Evolutionary conservation across 495 filamentous ascomycete species (phyloP).

Genomic region (Pseudoneurospora amorphoporcata): DNA sequence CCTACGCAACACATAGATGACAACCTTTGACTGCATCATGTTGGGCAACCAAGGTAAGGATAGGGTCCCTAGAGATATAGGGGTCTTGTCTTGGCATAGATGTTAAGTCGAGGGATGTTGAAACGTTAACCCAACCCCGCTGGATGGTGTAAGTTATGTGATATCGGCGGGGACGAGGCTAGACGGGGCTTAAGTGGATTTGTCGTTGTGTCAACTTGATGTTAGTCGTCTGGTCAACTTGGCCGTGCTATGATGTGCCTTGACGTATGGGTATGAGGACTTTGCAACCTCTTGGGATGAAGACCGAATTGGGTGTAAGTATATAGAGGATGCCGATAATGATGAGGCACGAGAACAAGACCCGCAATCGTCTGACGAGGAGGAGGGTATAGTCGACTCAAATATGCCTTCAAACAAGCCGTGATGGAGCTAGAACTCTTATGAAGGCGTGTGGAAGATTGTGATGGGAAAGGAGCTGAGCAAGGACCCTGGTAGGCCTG

Average conservation of each 20-base stretch:
- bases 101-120: background rate
- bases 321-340: background rate
- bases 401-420: background rate
- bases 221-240: background rate
- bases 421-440: background rate
- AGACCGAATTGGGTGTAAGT: background rate
- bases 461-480: background rate
- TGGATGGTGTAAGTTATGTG: background rate
- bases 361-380: background rate
- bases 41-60: background rate
- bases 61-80: background rate
- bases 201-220: background rate
- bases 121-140: background rate
- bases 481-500: background rate
- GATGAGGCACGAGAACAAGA: background rate
- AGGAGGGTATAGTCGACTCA: background rate
- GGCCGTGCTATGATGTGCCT: background rate
- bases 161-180: background rate
- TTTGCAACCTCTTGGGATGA: background rate
- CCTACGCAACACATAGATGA: slow-evolving; percentile 54
- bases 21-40: slow-evolving; percentile 30
- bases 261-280: background rate
- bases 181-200: background rate
- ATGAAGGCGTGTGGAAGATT: background rate
- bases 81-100: background rate